phyloP scores from a whole-genome alignment of 768 basidiomycete genomes.

The Russula olivacea region DNA sequence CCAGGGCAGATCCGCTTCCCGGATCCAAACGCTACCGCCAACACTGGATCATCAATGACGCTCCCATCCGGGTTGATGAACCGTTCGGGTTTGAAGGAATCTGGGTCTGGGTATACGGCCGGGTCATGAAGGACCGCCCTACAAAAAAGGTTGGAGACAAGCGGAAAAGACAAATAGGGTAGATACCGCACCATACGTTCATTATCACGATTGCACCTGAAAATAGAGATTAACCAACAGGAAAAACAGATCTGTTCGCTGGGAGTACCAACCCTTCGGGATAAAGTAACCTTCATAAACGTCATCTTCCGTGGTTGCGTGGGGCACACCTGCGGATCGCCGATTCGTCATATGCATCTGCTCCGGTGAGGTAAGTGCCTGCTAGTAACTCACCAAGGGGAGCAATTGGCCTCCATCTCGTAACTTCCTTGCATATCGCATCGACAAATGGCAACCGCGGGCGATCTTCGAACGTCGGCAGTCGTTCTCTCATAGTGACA shows the following conservation, averaged over 20 bases:
- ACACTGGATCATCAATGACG: conserved; percentile 8
- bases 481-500: background rate
- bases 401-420: conserved; percentile 18
- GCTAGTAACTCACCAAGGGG: background rate
- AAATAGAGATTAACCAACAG: background rate
- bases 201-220: background rate
- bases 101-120: conserved; percentile 25
- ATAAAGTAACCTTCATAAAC: conserved; percentile 29
- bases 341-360: background rate
- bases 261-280: conserved; percentile 24
- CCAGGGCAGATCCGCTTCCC: conserved; percentile 20
- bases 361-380: too few species aligned
- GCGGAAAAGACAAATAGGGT: background rate
- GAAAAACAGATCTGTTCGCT: background rate
- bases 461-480: background rate
- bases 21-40: conserved; percentile 8
- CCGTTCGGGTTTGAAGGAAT: conserved; percentile 26
- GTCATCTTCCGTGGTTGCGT: conserved; percentile 25
- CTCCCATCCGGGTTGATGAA: conserved; percentile 21
- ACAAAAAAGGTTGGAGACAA: background rate
- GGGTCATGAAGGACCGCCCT: conserved; percentile 28
- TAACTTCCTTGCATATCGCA: conserved; percentile 1
- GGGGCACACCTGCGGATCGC: conserved; percentile 22
- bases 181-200: conserved; percentile 5
- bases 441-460: background rate